A percentile compares a stretch with the other conserved stretches of the same genome.
Evolutionary conservation across 169 alveolate genomes (phyloP).

Genomic region (Eimeria sp.): DNA sequence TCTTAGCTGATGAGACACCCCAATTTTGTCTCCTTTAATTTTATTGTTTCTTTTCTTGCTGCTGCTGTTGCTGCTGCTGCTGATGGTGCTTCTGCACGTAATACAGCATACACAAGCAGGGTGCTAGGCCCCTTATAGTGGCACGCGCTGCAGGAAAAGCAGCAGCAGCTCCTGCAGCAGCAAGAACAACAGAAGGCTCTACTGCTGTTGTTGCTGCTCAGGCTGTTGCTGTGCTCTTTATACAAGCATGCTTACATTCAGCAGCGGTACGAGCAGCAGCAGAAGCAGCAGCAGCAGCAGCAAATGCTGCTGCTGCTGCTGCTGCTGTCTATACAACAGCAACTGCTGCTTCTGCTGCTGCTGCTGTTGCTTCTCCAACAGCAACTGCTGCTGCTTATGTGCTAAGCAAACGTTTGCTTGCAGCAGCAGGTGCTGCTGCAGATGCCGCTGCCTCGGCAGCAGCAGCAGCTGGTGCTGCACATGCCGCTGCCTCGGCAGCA

Average conservation of each 20-base stretch:
- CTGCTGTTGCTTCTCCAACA: neutral
- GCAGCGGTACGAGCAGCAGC: constrained; percentile 19
- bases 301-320: constrained; percentile 7
- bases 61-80: constrained; percentile 31
- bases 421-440: constrained; percentile 44
- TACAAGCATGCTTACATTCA: neutral
- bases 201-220: neutral
- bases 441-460: constrained; percentile 10
- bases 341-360: constrained; percentile 44
- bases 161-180: constrained; percentile 29
- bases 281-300: constrained; percentile 3
- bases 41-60: neutral
- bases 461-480: constrained; percentile 40
- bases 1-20: neutral
- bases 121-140: neutral
- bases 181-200: neutral
- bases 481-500: neutral
- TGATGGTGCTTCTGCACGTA: neutral
- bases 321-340: constrained; percentile 12
- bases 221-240: neutral
- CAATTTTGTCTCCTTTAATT: neutral
- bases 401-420: neutral
- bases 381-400: neutral
- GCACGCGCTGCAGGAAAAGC: neutral
- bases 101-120: neutral